Conservation (phyloP, 345 rosid species). For the Dipteronia dyeriana region DNA sequence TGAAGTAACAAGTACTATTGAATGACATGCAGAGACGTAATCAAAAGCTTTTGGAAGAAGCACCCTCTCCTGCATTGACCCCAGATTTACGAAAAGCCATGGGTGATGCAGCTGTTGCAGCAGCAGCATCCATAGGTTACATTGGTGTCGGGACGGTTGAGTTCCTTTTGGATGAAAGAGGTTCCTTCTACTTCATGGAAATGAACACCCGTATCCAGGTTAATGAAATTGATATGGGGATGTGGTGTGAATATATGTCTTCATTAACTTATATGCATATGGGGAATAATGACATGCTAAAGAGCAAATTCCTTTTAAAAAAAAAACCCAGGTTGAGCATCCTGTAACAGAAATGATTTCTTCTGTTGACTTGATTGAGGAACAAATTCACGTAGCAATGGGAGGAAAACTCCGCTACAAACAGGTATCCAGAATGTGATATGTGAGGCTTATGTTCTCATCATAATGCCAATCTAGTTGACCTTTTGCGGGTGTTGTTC, state of each 20-base stretch:
- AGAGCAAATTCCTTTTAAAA: conserved; percentile 8
- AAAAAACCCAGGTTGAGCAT: conserved; percentile 79
- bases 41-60: conserved; percentile 96
- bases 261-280: background rate
- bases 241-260: conserved; percentile 9
- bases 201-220: conserved; percentile 99
- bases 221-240: background rate
- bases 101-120: conserved; percentile 99
- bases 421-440: conserved; percentile 54
- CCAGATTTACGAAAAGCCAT: conserved; percentile 92
- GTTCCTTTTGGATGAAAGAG: conserved; percentile 98
- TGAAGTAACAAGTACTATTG: conserved; percentile 23
- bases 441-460: background rate
- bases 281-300: conserved; percentile 9
- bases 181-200: conserved; percentile 99
- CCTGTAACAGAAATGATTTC: conserved; percentile 99
- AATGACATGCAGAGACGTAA: conserved; percentile 78
- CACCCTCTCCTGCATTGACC: conserved; percentile 98
- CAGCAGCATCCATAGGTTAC: conserved; percentile 99
- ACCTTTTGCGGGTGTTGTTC: conserved; percentile 2
- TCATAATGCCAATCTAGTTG: background rate
- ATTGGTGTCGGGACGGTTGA: conserved; percentile 97
- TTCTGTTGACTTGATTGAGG: conserved; percentile 95
- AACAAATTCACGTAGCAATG: conserved; percentile 97
- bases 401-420: conserved; percentile 86